Conservation (phyloP, 2,329 filamentous ascomycete genomes). For the Nemania abortiva region DNA sequence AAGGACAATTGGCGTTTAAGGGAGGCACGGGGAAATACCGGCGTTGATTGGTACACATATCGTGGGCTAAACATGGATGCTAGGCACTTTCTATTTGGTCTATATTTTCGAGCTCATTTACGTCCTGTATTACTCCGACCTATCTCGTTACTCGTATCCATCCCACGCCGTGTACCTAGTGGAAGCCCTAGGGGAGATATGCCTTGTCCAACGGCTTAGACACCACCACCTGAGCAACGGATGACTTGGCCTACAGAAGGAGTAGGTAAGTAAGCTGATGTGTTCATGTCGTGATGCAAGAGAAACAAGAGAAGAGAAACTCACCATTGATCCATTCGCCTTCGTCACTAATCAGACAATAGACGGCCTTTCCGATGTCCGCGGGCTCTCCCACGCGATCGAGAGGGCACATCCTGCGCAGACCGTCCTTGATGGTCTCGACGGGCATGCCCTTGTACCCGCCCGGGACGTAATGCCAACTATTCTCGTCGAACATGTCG, state of each 20-base stretch:
- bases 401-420: conserved; percentile 69
- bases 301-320: conserved; percentile 42
- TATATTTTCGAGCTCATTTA: conserved; percentile 26
- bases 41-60: not conserved
- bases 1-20: not conserved
- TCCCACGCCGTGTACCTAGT: conserved; percentile 17
- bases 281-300: not conserved
- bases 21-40: not conserved
- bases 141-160: not conserved
- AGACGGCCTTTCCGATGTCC: conserved; percentile 70
- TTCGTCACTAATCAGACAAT: conserved; percentile 67
- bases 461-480: conserved; percentile 73
- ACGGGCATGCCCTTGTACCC: conserved; percentile 64
- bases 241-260: conserved; percentile 51
- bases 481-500: conserved; percentile 81
- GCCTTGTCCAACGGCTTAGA: conserved; percentile 36
- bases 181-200: not conserved
- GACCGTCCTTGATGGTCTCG: conserved; percentile 66
- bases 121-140: conserved; percentile 18
- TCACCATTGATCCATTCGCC: conserved; percentile 75
- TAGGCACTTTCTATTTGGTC: conserved; percentile 26
- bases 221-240: conserved; percentile 52
- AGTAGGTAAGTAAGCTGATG: conserved; percentile 28
- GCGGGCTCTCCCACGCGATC: conserved; percentile 68
- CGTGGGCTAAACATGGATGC: conserved; percentile 21